Evolutionary conservation across 306 rosid species (phyloP), one percentile per base, ranked within the genome.

Genomic region (Mucuna pruriens): DNA sequence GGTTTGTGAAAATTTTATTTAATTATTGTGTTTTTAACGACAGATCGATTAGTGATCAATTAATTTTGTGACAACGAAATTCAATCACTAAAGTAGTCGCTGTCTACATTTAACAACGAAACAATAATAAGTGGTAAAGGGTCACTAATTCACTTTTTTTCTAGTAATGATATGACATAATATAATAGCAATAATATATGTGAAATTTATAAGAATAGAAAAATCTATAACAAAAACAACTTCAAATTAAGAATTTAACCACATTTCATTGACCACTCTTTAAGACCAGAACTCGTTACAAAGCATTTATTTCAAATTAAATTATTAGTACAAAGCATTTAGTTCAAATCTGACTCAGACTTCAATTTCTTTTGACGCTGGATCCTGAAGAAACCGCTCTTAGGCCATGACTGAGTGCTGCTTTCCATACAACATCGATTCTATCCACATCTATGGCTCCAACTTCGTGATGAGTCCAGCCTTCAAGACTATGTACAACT

Each of bases 401-500:
- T 40, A 94, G 51, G 29, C 97, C 98, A 34, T 94, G 93, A 51
- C 86, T 94, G 23, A 92, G 77, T 22, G 98, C 98, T 5, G 97
- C 97, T 63, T 91, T 80, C 98, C 98, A 94, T 6, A 94, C 98
- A 3, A 90, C 29, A 84, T 94, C 93, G 15, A 94, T 92, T 33
- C 90, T 84, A 58, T 94, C 88, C 0, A 94, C 97, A 45, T 94
- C 97, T 38, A 94, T 52, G 19, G 97, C 98, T 4, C 97, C 97
- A 12, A 94, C 98, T 85, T 94, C 98, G 5, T 92, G 95, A 83
- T 94, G 97, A 48, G 79, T 90, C 97, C 97, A 94, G 2, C 95
- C 95, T 82, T 94, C 98, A 1, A 94, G 86, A 4, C 74, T 61
- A 83, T 94, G 98, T 25, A 94, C 91, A 55, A 94, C 89, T 4